A percentile compares a stretch with the other conserved stretches of the same genome.
These are phyloP conservation scores for Vaccinium corymbosum DNA, from an alignment of 148 eudicot species.

Conservation along the genomic window DNA sequence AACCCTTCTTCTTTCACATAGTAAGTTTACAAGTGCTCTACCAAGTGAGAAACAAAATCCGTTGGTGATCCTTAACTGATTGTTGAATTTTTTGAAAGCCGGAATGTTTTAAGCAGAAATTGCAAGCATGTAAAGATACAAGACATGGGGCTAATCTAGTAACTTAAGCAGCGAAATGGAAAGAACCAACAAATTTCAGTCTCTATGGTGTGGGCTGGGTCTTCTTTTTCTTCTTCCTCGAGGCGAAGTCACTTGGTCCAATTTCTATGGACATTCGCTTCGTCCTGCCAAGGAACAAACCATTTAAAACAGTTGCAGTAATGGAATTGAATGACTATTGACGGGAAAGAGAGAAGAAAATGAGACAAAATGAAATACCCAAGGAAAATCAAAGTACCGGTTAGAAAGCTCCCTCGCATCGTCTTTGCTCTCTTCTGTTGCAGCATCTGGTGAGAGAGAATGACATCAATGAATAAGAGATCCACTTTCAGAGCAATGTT, in stretches of 20 bases:
- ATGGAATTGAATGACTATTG: not conserved
- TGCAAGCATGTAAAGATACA: not conserved
- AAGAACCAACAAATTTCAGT: not conserved
- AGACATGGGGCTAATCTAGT: not conserved
- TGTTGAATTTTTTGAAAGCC: not conserved
- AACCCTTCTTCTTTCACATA: not conserved
- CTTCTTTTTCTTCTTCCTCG: slow-evolving; percentile 82
- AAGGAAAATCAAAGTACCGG: slow-evolving; percentile 31
- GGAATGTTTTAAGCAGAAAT: not conserved
- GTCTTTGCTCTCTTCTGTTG: slow-evolving; percentile 41
- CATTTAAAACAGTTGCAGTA: not conserved
- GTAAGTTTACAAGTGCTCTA: not conserved
- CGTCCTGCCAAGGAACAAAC: slow-evolving; percentile 42
- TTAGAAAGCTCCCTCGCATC: slow-evolving; percentile 52
- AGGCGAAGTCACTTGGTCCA: slow-evolving; percentile 68
- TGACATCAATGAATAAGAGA: not conserved
- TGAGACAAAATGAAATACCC: not conserved
- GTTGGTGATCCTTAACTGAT: not conserved
- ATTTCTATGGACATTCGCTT: slow-evolving; percentile 78
- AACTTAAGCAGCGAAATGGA: not conserved
- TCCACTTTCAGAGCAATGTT: not conserved
- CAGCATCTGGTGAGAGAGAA: slow-evolving; percentile 33
- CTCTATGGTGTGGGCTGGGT: slow-evolving; percentile 32
- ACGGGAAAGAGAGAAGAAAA: not conserved
- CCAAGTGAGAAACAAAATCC: not conserved